Evolutionary conservation across 2,329 filamentous ascomycete species (phyloP), one percentile per base, ranked within the genome.

Genomic region (Incumbomyces lentus): DNA sequence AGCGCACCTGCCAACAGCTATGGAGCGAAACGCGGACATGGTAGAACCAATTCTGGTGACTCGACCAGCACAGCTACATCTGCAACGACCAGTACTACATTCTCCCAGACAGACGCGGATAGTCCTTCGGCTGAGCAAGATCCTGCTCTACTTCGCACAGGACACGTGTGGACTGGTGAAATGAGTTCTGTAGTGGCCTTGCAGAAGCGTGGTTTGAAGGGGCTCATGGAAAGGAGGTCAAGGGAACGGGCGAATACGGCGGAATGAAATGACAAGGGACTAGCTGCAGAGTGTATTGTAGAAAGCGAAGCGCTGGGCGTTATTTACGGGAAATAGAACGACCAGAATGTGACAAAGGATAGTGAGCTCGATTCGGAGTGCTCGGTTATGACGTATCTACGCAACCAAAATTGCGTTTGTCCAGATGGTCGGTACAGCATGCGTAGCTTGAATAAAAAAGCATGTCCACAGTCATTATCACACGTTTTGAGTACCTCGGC

Each of bases 181-280:
- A 83, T 48, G 78, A 93, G 68, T 68, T 86, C 86, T 40, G 90
- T 96, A 2, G 94, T 98, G 55, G 92, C 92, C 0, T 63, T 98
- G 53, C 92, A 98, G 70, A 98, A 98, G 70, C 76, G 92, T 45
- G 92, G 92, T 0, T 65, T 98, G 31, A 75, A 90, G 49, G 92
- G 92, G 0, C 65, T 98, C 55, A 96, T 98, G 92, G 92, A 96
- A 64, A 90, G 90, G 37, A 75, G 90, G 50, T 81, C 95, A 71
- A 73, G 89, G 38, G 87, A 94, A 63, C 36, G 52, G 34, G 55
- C 53, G 16, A 57, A 57, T 40, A 57, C 55, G 18, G 51, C 13
- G 6, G 38, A 40, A 29, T 26, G 8, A 8, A 4, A 4, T 26
- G 22, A 8, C 22, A 26, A 4, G 22, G 5, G 22, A 26, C 22